phyloP scores from a whole-genome alignment of 805 yeast genomes.

The Helenozyma baotianmanensis region DNA sequence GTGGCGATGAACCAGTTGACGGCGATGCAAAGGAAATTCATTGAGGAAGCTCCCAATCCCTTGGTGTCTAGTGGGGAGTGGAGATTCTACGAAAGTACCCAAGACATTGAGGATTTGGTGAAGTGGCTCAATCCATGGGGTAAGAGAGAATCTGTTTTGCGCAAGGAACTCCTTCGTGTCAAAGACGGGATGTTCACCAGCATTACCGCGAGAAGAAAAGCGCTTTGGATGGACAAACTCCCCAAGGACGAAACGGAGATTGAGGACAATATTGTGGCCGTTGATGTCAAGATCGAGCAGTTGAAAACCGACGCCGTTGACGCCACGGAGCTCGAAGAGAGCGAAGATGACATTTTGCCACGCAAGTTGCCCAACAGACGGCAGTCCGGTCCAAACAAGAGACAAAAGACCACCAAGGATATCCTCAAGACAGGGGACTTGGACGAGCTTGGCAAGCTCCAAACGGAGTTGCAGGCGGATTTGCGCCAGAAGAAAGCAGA shows the following conservation, averaged over 20 bases:
- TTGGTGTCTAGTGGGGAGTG: conserved; percentile 53
- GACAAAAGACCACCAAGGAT: conserved; percentile 32
- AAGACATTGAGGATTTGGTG: conserved; percentile 52
- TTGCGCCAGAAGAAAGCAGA: conserved; percentile 32
- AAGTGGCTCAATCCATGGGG: conserved; percentile 78
- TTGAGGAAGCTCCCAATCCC: conserved; percentile 63
- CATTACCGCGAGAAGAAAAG: conserved; percentile 54
- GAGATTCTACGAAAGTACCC: conserved; percentile 63
- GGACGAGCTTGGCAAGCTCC: conserved; percentile 21
- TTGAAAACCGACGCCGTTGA: conserved; percentile 4
- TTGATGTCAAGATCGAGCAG: conserved; percentile 5
- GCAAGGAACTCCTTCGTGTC: conserved; percentile 54
- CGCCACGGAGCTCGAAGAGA: conserved; percentile 27
- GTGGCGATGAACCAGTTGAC: conserved; percentile 18
- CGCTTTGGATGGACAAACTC: conserved; percentile 41
- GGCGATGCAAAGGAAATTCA: conserved; percentile 51
- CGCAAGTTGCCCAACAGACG: conserved; percentile 29
- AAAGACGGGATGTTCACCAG: conserved; percentile 52
- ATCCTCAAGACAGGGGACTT: conserved; percentile 24
- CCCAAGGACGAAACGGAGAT: conserved; percentile 26
- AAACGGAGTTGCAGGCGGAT: conserved; percentile 24
- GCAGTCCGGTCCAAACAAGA: conserved; percentile 28
- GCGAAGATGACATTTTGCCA: conserved; percentile 21
- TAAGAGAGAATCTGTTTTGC: conserved; percentile 58
- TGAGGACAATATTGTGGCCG: conserved; percentile 9